Evolutionary conservation across 139 green algal genomes (phyloP), one percentile per base, ranked within the genome.

Genomic region (Tetraselmis chui): DNA sequence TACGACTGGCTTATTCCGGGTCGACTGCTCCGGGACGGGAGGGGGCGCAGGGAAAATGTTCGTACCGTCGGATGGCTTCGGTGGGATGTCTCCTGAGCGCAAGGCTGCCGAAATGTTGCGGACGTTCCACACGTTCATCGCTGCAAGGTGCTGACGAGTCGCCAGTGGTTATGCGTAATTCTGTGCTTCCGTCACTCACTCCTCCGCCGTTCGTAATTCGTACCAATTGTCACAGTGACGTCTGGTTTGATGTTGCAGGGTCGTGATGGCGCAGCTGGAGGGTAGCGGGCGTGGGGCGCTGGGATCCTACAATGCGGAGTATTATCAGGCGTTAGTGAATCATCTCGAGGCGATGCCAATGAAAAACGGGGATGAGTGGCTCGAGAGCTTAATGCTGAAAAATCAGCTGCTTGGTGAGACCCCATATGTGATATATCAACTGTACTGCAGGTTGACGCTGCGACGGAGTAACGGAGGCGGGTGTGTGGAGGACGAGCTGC

Each of bases 71-170:
- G 0, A 80, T 83, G 92, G 89, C 85, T 97, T 97, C 83, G 89
- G 92, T 0, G 93, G 93, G 0, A 25, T 84, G 1, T 90, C 81
- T 30, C 93, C 93, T 1, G 93, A 97, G 83, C 85, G 84, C n/a
- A 91, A 91, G 23, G 91, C 92, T 2, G 86, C 89, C 0, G 79
- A 88, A 22, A 82, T 81, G 1, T 74, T 97, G 2, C 80, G 88
- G 1, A 94, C 80, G 0, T 87, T 97, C 30, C 93, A 96, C 32
- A 97, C 93, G 0, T 96, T 97, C 83, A 82, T 91, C 0, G 89
- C 92, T 0, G 87, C 77, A 30, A 92, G 87, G 92, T 92, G 30
- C 82, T 5, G 11, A 5, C 45, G 45, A 67, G 45, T 25, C 5
- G 11, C 45, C 18, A 5, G 11, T 67, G 45, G 45, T 67, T 18